phyloP scores from a whole-genome alignment of 139 green algal species.

The Parachlorella kessleri region DNA sequence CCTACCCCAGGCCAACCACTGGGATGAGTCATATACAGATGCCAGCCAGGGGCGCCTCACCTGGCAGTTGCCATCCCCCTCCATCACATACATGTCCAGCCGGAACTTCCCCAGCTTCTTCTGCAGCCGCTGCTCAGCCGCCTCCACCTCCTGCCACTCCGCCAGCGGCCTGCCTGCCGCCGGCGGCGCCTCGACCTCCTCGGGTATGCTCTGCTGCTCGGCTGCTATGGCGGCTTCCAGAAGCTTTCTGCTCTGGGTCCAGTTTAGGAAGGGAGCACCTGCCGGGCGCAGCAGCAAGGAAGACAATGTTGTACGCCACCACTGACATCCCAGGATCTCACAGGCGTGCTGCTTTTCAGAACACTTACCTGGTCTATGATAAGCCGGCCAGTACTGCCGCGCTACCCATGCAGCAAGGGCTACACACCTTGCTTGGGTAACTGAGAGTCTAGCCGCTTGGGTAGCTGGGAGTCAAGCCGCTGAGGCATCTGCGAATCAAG shows the following conservation, averaged over 20 bases:
- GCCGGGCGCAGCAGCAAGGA: neutral
- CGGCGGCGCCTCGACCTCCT: neutral
- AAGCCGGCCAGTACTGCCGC: too few relatives aligned
- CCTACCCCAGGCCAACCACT: too few relatives aligned
- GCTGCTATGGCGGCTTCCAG: conserved; percentile 47
- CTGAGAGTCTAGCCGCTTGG: too few relatives aligned
- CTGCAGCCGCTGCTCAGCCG: conserved; percentile 33
- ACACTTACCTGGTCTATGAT: too few relatives aligned
- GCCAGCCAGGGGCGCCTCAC: too few relatives aligned
- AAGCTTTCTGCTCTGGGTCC: conserved; percentile 40
- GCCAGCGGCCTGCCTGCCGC: conserved; percentile 3
- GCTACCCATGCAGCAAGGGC: too few relatives aligned
- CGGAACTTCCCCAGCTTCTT: conserved; percentile 57
- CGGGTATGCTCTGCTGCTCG: conserved; percentile 17
- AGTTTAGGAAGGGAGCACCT: conserved; percentile 17
- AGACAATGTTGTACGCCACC: neutral
- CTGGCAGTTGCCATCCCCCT: conserved; percentile 62
- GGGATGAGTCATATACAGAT: too few relatives aligned
- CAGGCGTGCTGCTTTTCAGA: neutral
- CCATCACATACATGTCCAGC: conserved; percentile 62
- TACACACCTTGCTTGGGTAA: too few relatives aligned
- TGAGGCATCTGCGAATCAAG: neutral
- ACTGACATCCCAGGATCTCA: neutral
- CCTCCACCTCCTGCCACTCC: neutral
- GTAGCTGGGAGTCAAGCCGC: too few relatives aligned